Evolutionary conservation across 345 rosid genomes (phyloP).

Genomic region (Anacardium occidentale): DNA sequence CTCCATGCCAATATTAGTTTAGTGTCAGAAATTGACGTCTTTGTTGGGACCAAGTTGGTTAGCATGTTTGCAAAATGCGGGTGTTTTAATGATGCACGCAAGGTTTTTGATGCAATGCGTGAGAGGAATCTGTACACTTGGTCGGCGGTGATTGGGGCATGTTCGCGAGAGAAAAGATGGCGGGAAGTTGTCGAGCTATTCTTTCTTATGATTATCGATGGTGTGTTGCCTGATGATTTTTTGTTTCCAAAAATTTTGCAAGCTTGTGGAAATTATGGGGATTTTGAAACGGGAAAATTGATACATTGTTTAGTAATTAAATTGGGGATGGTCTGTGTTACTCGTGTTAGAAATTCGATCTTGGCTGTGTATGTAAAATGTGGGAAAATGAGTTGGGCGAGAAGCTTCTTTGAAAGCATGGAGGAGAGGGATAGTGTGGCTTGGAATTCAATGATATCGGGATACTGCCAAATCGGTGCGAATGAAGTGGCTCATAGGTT

Average conservation of each 20-base stretch:
- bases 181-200: conserved; percentile 64
- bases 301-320: conserved; percentile 62
- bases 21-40: conserved; percentile 37
- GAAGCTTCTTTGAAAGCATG: conserved; percentile 46
- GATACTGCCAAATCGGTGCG: conserved; percentile 60
- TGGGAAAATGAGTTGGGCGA: conserved; percentile 57
- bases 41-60: conserved; percentile 67
- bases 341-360: conserved; percentile 61
- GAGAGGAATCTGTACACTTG: conserved; percentile 65
- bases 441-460: conserved; percentile 78
- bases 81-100: conserved; percentile 55
- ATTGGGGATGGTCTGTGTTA: conserved; percentile 43
- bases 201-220: conserved; percentile 60
- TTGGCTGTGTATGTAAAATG: conserved; percentile 81
- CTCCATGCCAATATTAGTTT: conserved; percentile 53
- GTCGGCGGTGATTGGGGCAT: conserved; percentile 92
- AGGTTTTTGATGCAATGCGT: conserved; percentile 66
- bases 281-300: conserved; percentile 47
- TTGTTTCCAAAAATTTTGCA: conserved; percentile 81
- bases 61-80: conserved; percentile 82
- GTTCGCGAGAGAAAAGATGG: conserved; percentile 61
- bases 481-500: conserved; percentile 58
- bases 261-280: conserved; percentile 73
- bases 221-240: conserved; percentile 68
- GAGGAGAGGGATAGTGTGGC: conserved; percentile 58